Evolutionary conservation across 2,329 filamentous ascomycete genomes (phyloP), one percentile per base, ranked within the genome.

Genomic region (Bipolaris gigantea): DNA sequence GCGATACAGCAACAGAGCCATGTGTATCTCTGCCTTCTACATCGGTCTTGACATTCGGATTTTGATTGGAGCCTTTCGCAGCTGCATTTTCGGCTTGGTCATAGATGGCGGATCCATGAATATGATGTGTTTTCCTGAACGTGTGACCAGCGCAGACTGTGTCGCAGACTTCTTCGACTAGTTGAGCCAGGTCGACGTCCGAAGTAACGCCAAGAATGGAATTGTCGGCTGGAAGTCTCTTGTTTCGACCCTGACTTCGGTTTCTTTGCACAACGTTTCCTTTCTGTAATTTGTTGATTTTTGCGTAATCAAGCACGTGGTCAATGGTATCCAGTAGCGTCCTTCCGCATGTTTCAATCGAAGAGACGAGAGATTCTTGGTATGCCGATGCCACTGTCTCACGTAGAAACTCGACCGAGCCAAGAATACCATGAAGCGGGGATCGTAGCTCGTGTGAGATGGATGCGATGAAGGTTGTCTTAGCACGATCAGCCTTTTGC

Each of bases 371-470:
- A 1, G 66, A 67, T 3, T 86, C 52, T 76, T 82, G 70, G 27
- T 70, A 71, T 4, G 66, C 56, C 5, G 62, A 63, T 15, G 63
- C 60, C 2, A 67, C 61, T 6, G 69, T 70, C 34, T 72, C 70
- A 13, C 63, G 61, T 2, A 73, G 59, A 25, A 72, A 71, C 40
- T 71, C 68, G 2, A 73, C 63, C 4, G 71, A 70, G 0, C 82
- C 79, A 0, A 87, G 71, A n/a, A 87, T 80, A 2, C 84, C 85
- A 55, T 87, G 84, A 0, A 87, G 72, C 0, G 85, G 84, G 1
- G 81, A 84, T 1, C 84, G 77, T 9, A 87, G 71, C 53, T 78
- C 76, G 49, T 78, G 76, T 1, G 70, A 74, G 32, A 78, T 75
- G 4, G 73, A 76, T 21, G 73, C 72, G 32, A 79, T 71, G 47